A percentile compares a stretch with the other conserved stretches of the same genome.
phyloP scores from a whole-genome alignment of 352 stramenopile genomes.

The Elongisporangium anandrum region DNA sequence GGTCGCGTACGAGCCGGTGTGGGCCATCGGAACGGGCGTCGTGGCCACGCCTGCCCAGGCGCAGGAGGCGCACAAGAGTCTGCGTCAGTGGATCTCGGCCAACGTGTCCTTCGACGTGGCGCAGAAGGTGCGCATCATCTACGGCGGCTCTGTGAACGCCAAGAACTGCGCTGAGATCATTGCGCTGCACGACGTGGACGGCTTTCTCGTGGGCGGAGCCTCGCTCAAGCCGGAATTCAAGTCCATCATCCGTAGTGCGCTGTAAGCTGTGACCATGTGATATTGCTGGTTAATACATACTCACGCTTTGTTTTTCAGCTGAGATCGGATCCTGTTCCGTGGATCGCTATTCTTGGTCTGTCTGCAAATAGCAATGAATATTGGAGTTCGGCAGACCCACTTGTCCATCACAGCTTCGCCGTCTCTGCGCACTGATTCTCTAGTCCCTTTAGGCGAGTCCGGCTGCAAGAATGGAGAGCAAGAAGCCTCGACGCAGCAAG shows the following conservation, averaged over 20 bases:
- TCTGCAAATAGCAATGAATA: not conserved
- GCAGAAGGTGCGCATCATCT: constrained; percentile 72
- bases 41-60: constrained; percentile 92
- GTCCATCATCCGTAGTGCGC: constrained; percentile 60
- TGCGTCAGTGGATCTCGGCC: constrained; percentile 53
- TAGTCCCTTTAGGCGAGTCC: not conserved
- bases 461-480: not conserved
- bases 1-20: constrained; percentile 95
- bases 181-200: constrained; percentile 69
- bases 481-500: not conserved
- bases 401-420: not conserved
- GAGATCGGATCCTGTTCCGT: not conserved
- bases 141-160: constrained; percentile 85
- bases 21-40: constrained; percentile 94
- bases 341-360: not conserved
- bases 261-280: constrained; percentile 14
- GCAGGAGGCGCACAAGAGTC: constrained; percentile 84
- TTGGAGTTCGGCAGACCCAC: not conserved
- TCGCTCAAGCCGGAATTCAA: constrained; percentile 89
- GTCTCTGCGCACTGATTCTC: not conserved
- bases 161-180: constrained; percentile 85
- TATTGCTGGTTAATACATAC: not conserved
- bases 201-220: constrained; percentile 89
- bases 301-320: not conserved
- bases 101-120: constrained; percentile 58